Percentiles rank a stretch among this genome's conserved stretches.
Conservation (phyloP, 192 early-diverging fungal genomes). For the Backusella macrospora region DNA sequence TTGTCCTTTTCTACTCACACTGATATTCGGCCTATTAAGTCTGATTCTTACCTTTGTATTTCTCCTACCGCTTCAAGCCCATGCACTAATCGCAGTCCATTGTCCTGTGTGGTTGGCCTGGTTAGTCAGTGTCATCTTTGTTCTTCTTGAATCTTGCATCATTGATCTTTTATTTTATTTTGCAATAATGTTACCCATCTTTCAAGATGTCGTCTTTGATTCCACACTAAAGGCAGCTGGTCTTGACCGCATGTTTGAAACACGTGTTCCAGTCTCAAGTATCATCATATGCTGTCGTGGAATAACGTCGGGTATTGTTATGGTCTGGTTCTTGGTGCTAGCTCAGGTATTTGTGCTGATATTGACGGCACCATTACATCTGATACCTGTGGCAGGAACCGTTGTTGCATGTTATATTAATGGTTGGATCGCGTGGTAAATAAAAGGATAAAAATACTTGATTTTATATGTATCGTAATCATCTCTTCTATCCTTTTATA, state of each 20-base stretch:
- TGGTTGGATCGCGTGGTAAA: conserved; percentile 51
- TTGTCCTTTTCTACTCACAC: conserved; percentile 55
- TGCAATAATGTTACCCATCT: conserved; percentile 58
- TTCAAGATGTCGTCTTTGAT: conserved; percentile 63
- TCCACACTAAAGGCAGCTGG: conserved; percentile 50
- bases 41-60: conserved; percentile 58
- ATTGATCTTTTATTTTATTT: conserved; percentile 55
- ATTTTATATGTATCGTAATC: neutral
- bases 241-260: conserved; percentile 47
- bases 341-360: conserved; percentile 16
- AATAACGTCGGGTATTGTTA: conserved; percentile 40
- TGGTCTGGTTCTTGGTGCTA: conserved; percentile 46
- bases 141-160: conserved; percentile 56
- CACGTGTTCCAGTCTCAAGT: conserved; percentile 41
- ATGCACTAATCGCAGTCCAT: conserved; percentile 51
- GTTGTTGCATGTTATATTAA: conserved; percentile 50
- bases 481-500: neutral
- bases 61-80: conserved; percentile 59
- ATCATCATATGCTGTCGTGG: conserved; percentile 49
- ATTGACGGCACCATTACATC: conserved; percentile 60
- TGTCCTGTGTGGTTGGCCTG: conserved; percentile 66
- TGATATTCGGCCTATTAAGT: conserved; percentile 48
- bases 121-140: conserved; percentile 61
- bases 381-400: conserved; percentile 62
- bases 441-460: neutral